Percentiles rank a stretch among this genome's conserved stretches.
These are phyloP conservation scores for Triticum monococcum DNA, from an alignment of 176 grass and related monocot species.

Conservation along the genomic window DNA sequence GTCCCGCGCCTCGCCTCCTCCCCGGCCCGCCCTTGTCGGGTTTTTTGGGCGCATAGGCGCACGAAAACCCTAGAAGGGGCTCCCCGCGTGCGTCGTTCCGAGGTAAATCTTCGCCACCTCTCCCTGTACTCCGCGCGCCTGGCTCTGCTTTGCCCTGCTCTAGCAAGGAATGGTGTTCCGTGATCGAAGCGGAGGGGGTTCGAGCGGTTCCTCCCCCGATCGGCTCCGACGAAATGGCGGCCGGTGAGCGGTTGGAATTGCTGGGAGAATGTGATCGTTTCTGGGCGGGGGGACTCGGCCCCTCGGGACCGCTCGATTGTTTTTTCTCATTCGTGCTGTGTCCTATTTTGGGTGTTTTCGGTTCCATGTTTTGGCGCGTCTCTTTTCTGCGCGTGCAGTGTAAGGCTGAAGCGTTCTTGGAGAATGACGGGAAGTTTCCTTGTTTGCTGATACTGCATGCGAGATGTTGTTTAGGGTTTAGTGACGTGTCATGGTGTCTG, in stretches of 20 bases:
- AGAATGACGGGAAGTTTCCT: neutral
- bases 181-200: neutral
- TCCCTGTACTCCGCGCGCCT: neutral
- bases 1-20: neutral
- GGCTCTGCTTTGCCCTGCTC: neutral
- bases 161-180: neutral
- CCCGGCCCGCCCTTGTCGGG: neutral
- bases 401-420: neutral
- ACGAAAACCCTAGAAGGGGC: neutral
- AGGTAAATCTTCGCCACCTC: conserved; percentile 24
- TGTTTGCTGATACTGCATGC: neutral
- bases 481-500: neutral
- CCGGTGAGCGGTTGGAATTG: neutral
- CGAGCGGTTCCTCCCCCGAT: neutral
- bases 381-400: neutral
- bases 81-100: neutral
- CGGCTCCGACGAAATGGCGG: neutral
- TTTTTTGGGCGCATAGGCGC: neutral
- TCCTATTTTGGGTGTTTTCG: neutral
- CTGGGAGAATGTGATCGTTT: neutral
- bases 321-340: neutral
- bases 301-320: neutral
- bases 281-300: neutral
- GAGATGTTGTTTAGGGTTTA: conserved; percentile 7
- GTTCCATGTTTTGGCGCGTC: neutral